phyloP scores from a whole-genome alignment of 2,329 filamentous ascomycete genomes.

The Ophiostoma tasmaniense region DNA sequence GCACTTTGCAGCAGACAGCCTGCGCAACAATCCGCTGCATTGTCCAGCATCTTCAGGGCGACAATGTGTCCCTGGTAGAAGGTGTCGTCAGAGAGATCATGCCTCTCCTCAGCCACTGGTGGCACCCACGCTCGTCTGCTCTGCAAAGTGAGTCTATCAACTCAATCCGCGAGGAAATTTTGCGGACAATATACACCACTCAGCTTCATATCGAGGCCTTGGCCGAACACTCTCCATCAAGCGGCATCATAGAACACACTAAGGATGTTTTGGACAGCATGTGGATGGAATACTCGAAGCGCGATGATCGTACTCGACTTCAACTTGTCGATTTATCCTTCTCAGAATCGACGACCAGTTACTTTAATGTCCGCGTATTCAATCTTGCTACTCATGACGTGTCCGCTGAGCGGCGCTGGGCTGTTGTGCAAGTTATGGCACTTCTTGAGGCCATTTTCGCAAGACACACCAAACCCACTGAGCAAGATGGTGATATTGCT shows the following conservation, averaged over 20 bases:
- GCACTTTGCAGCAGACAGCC: slow-evolving; percentile 59
- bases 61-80: slow-evolving; percentile 57
- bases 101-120: slow-evolving; percentile 65
- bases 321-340: slow-evolving; percentile 70
- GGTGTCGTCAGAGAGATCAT: slow-evolving; percentile 53
- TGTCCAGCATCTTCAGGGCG: slow-evolving; percentile 55
- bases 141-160: slow-evolving; percentile 45
- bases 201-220: slow-evolving; percentile 55
- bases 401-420: slow-evolving; percentile 53
- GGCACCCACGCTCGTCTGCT: slow-evolving; percentile 59
- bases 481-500: slow-evolving; percentile 11
- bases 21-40: slow-evolving; percentile 70
- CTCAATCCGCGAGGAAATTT: slow-evolving; percentile 65
- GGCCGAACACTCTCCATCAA: slow-evolving; percentile 35
- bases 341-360: slow-evolving; percentile 36
- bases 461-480: slow-evolving; percentile 20
- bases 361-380: slow-evolving; percentile 43
- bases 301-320: slow-evolving; percentile 62
- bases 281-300: slow-evolving; percentile 68
- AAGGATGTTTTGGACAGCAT: slow-evolving; percentile 62
- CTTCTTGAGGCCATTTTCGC: slow-evolving; percentile 45
- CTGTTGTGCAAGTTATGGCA: slow-evolving; percentile 49
- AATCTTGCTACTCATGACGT: slow-evolving; percentile 44
- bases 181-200: slow-evolving; percentile 61
- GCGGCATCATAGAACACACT: slow-evolving; percentile 39